phyloP scores from a whole-genome alignment of 2,329 filamentous ascomycete species.

The Pseudogymnoascus sp. region DNA sequence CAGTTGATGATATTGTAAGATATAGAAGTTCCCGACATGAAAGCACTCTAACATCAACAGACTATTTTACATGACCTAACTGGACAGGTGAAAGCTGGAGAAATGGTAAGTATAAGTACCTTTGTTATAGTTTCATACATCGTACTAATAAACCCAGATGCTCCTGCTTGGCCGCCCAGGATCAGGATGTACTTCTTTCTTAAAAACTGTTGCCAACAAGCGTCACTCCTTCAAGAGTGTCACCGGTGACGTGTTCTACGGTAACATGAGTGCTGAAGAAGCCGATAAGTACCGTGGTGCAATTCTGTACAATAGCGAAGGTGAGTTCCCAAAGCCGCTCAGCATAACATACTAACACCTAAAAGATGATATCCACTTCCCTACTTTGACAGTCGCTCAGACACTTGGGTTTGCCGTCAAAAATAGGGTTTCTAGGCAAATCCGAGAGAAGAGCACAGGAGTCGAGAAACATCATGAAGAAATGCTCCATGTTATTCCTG shows the following conservation, averaged over 20 bases:
- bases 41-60: neutral
- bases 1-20: neutral
- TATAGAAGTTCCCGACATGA: neutral
- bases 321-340: constrained; percentile 53
- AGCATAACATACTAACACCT: constrained; percentile 57
- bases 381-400: constrained; percentile 41
- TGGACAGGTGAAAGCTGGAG: constrained; percentile 12
- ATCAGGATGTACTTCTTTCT: constrained; percentile 61
- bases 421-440: constrained; percentile 50
- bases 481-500: constrained; percentile 40
- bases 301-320: constrained; percentile 48
- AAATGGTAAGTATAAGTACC: constrained; percentile 9
- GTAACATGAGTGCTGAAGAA: constrained; percentile 35
- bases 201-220: constrained; percentile 62
- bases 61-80: constrained; percentile 10
- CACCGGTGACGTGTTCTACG: constrained; percentile 51
- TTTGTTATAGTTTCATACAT: constrained; percentile 36
- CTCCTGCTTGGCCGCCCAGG: constrained; percentile 62
- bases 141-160: constrained; percentile 58
- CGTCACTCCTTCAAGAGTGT: constrained; percentile 51
- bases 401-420: constrained; percentile 48
- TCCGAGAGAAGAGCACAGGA: constrained; percentile 35
- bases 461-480: constrained; percentile 41
- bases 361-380: constrained; percentile 51
- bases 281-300: constrained; percentile 44